Percentiles rank a stretch among this genome's conserved stretches.
Conservation (phyloP, 129 eudicot species). For the Ambrosia trifida region DNA sequence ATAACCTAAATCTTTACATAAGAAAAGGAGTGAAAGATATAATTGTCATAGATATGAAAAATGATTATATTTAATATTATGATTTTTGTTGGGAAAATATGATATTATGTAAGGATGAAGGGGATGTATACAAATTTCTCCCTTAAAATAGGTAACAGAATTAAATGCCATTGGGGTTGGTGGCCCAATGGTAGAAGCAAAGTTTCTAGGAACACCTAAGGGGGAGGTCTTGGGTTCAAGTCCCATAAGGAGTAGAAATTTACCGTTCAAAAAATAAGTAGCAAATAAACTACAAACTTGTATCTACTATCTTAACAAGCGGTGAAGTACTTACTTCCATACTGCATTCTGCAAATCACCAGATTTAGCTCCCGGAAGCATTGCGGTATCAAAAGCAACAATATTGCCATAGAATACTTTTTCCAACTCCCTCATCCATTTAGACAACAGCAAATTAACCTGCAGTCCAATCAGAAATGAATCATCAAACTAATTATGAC, state of each 20-base stretch:
- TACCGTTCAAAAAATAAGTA: too few relatives aligned
- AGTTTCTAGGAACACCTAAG: too few relatives aligned
- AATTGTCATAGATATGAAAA: not conserved
- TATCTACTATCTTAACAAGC: conserved; percentile 1
- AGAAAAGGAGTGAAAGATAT: not conserved
- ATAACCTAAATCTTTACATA: not conserved
- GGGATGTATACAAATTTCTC: not conserved
- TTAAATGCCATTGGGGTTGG: too few relatives aligned
- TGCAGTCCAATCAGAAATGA: conserved; percentile 28
- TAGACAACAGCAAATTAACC: conserved; percentile 81
- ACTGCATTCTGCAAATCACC: conserved; percentile 69
- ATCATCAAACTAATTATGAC: not conserved
- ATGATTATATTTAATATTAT: not conserved
- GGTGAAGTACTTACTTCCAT: conserved; percentile 64
- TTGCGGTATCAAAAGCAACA: conserved; percentile 84
- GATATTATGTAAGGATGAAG: not conserved
- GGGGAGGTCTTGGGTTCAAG: too few relatives aligned
- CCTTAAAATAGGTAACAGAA: not conserved
- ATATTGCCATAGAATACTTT: conserved; percentile 85
- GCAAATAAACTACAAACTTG: not conserved
- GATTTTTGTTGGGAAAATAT: not conserved
- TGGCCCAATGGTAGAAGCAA: too few relatives aligned
- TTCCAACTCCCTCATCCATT: conserved; percentile 97
- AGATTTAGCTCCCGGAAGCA: conserved; percentile 84
- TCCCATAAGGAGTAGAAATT: too few relatives aligned